Evolutionary conservation across 345 rosid species (phyloP).

Genomic region (Brassica juncea): DNA sequence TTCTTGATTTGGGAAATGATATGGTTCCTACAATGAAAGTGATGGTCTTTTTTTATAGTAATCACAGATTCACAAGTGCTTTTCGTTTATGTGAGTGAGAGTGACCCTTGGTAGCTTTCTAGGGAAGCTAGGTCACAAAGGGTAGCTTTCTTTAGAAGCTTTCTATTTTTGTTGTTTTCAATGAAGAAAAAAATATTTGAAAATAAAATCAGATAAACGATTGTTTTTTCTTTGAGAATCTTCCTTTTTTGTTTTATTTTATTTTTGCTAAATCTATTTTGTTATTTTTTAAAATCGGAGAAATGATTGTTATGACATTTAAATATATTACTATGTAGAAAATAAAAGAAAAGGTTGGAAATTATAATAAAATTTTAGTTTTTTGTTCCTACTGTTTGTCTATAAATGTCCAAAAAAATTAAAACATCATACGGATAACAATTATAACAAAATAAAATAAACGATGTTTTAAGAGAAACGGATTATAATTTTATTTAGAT

Average conservation of each 20-base stretch:
- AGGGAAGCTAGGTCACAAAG: not conserved
- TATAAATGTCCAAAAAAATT: not conserved
- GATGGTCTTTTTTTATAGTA: not conserved
- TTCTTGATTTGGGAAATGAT: not conserved
- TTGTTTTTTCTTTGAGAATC: too few species aligned
- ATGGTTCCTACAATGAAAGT: not conserved
- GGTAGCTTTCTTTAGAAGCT: constrained; percentile 4
- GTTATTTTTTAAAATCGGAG: too few species aligned
- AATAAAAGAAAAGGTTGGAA: too few species aligned
- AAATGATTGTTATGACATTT: too few species aligned
- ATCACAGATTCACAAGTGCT: not conserved
- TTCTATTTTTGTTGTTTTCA: not conserved
- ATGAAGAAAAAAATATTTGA: not conserved
- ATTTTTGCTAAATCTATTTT: too few species aligned
- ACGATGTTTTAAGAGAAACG: not conserved
- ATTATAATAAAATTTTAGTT: too few species aligned
- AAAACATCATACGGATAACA: not conserved
- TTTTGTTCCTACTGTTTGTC: not conserved
- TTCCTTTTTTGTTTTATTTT: too few species aligned
- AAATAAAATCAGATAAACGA: not conserved
- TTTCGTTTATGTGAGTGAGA: not conserved
- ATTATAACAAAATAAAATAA: not conserved
- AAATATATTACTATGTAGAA: too few species aligned
- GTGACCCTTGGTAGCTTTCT: constrained; percentile 4
- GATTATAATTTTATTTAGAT: not conserved